Percentiles rank a stretch among this genome's conserved stretches.
phyloP scores from a whole-genome alignment of 805 yeast genomes.

The Wickerhamiella galacta region DNA sequence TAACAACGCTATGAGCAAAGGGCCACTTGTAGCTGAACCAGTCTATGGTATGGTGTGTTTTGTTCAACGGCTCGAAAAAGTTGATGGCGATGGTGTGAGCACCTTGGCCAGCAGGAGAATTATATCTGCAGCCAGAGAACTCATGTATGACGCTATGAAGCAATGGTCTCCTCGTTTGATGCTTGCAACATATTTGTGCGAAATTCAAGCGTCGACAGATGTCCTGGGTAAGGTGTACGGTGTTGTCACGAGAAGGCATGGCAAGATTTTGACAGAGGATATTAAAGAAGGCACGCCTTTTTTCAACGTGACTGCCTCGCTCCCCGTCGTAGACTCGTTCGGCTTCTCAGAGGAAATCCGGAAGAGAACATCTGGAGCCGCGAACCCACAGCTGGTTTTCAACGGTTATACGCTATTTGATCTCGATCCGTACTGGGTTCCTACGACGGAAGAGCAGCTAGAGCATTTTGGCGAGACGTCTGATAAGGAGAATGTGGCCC shows the following conservation, averaged over 20 bases:
- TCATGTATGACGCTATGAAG: slow-evolving; percentile 51
- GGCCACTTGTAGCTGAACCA: slow-evolving; percentile 81
- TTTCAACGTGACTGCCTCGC: slow-evolving; percentile 64
- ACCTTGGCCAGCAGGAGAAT: slow-evolving; percentile 44
- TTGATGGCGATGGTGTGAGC: slow-evolving; percentile 3
- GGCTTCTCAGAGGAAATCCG: slow-evolving; percentile 93
- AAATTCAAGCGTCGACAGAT: slow-evolving; percentile 87
- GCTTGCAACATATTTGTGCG: slow-evolving; percentile 88
- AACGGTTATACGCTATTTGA: slow-evolving; percentile 76
- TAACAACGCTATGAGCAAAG: slow-evolving; percentile 64
- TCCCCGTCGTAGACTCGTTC: slow-evolving; percentile 92
- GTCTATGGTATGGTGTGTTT: slow-evolving; percentile 48
- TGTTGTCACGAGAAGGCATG: slow-evolving; percentile 78
- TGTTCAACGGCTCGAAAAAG: slow-evolving; percentile 14
- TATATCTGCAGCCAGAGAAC: slow-evolving; percentile 54
- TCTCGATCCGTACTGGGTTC: slow-evolving; percentile 97
- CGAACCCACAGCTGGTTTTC: slow-evolving; percentile 86
- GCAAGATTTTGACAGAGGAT: slow-evolving; percentile 75
- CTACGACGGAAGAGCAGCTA: slow-evolving; percentile 89
- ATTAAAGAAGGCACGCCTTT: slow-evolving; percentile 98
- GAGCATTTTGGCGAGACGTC: slow-evolving; percentile 88
- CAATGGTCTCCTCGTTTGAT: slow-evolving; percentile 79
- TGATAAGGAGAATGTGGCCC: slow-evolving; percentile 81
- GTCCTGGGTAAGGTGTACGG: slow-evolving; percentile 91
- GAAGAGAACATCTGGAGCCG: slow-evolving; percentile 89